A percentile compares a stretch with the other conserved stretches of the same genome.
These are phyloP conservation scores for Vitis vinifera DNA, from an alignment of 164 flowering plant species.

Conservation along the genomic window ASM3070453v1 NC_081815.1:1845501-1846000, in stretches of 20 bases:
- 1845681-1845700: neutral
- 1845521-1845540: no score
- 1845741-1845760: conserved; percentile 14
- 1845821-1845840: conserved; percentile 23
- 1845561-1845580: neutral
- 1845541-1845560: no score
- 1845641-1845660: neutral
- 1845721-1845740: neutral
- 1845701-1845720: neutral
- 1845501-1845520: no score
- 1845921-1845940: neutral
- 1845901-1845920: neutral
- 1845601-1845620: neutral
- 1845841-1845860: conserved; percentile 52
- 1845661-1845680: neutral
- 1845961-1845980: conserved; percentile 24
- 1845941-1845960: conserved; percentile 16
- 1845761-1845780: conserved; percentile 80
- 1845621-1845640: neutral
- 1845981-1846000: conserved; percentile 33
- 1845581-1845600: neutral
- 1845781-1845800: conserved; percentile 56
- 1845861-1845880: neutral
- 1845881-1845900: neutral
- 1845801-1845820: conserved; percentile 19